These are phyloP conservation scores for Colletotrichum sidae DNA, from an alignment of 2,329 filamentous ascomycete genomes.

Conservation along the genomic window DNA sequence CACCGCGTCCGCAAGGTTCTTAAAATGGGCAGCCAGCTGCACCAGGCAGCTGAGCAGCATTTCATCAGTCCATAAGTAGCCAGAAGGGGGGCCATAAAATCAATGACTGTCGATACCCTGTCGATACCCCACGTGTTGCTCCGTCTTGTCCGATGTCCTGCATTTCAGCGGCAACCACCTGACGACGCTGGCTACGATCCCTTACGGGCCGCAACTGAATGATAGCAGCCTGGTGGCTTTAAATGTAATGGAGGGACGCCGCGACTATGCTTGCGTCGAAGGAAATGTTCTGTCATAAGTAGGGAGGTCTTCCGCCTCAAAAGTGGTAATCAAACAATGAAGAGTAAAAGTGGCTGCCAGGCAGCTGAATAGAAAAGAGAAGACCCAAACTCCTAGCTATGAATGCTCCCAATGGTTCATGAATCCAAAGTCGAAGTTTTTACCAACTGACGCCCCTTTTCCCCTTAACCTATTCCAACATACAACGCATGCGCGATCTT, in stretches of 20 bases:
- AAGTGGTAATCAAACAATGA: conserved; percentile 29
- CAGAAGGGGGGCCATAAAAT: no score
- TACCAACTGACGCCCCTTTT: conserved; percentile 27
- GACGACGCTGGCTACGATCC: no score
- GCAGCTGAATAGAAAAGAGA: conserved; percentile 28
- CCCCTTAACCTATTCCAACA: conserved; percentile 32
- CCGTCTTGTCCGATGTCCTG: no score
- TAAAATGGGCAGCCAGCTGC: no score
- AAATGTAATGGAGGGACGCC: conserved; percentile 14
- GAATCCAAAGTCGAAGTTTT: conserved; percentile 26
- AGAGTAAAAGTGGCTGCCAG: conserved; percentile 14
- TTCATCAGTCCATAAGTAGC: no score
- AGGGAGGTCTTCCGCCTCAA: conserved; percentile 5
- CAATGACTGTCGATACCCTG: no score
- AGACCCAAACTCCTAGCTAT: conserved; percentile 35
- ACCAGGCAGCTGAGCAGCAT: no score
- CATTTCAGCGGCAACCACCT: no score
- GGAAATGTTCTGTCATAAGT: not conserved
- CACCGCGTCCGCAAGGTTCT: no score
- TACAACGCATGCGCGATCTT: conserved; percentile 15
- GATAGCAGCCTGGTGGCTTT: not conserved
- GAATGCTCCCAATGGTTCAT: conserved; percentile 33
- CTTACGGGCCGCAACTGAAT: no score
- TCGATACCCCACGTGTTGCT: no score
- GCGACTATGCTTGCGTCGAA: conserved; percentile 2